Conservation (phyloP, 2,329 filamentous ascomycete genomes). For the Stagonosporopsis cucurbitacearum region DNA sequence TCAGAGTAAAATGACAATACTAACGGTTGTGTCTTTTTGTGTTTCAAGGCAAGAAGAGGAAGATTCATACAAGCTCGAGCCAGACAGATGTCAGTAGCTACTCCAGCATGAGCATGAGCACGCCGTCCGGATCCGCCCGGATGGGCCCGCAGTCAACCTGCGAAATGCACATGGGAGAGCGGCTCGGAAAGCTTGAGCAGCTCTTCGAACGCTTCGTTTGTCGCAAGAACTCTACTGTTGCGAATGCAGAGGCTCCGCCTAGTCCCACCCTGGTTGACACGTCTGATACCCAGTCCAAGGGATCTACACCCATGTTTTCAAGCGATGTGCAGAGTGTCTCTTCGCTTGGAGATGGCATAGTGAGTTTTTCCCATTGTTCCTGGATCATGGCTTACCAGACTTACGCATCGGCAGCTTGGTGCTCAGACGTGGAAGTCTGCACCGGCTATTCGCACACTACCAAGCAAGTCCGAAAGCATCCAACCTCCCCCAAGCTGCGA, state of each 20-base stretch:
- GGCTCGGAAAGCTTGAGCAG: constrained; percentile 44
- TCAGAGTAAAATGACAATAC: too few relatives aligned
- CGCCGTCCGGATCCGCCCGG: constrained; percentile 20
- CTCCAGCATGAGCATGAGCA: constrained; percentile 23
- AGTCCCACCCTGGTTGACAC: constrained; percentile 31
- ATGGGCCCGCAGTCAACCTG: constrained; percentile 31
- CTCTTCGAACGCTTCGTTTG: constrained; percentile 47
- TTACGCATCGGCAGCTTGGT: constrained; percentile 32
- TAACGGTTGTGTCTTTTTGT: constrained; percentile 21
- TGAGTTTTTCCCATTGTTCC: constrained; percentile 25
- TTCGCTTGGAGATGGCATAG: constrained; percentile 40
- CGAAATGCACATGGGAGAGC: constrained; percentile 41
- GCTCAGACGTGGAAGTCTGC: constrained; percentile 42
- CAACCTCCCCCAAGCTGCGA: constrained; percentile 21
- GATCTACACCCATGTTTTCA: constrained; percentile 27
- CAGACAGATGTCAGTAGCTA: constrained; percentile 23
- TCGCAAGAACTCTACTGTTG: constrained; percentile 32
- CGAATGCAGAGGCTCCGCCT: constrained; percentile 16
- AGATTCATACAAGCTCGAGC: constrained; percentile 24
- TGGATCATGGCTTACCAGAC: constrained; percentile 3
- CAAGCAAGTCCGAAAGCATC: constrained; percentile 23
- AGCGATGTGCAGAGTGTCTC: constrained; percentile 37
- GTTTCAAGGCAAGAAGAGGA: constrained; percentile 44
- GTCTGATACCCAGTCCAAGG: constrained; percentile 31
- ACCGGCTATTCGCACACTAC: constrained; percentile 35